Evolutionary conservation across 2,329 filamentous ascomycete genomes (phyloP), one percentile per base, ranked within the genome.

Genomic region (Metarhizium guizhouense): DNA sequence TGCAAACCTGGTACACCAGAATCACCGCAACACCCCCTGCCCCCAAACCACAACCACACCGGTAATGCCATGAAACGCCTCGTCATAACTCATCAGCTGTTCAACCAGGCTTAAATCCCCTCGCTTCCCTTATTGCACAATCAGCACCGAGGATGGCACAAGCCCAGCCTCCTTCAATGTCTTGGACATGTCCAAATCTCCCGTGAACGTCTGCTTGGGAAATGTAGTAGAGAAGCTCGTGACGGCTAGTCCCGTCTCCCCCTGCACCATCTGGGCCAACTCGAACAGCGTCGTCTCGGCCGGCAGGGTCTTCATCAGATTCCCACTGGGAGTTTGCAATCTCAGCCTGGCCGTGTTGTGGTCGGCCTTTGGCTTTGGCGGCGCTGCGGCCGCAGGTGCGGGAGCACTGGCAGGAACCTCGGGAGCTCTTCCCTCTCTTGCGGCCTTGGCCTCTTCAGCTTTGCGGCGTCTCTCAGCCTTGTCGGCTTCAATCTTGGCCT

Each of bases 231-330:
- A 84, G 68, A 99, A 96, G 63, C 84, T 90, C 29, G 77, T 81
- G 14, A 95, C 87, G 3, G 83, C 73, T 5, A 82, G 70, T 0
- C 88, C 90, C 52, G 82, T 84, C 67, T 96, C 90, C 52, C 81
- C 71, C 67, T 84, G 76, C 29, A 99, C 68, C 56, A 85, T 81
- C 63, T 92, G 84, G 0, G 89, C 91, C 52, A 99, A 85, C 73
- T 99, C 93, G 64, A 96, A 96, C 11, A 99, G 75, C 0, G 94
- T 97, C 3, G 91, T 95, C 57, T 95, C 90, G 6, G 89, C 91
- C 0, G 90, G 86, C 60, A 95, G 85, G 0, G 88, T 93, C 80
- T 96, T 97, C 74, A 87, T 85, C 54, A 96, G 76, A 58, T 88
- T 92, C 14, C 90, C 90, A 5, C 61, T 61, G 18, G 74, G 76